Conservation (phyloP, 1,284 basidiomycete species). For the Malassezia japonica region DNA sequence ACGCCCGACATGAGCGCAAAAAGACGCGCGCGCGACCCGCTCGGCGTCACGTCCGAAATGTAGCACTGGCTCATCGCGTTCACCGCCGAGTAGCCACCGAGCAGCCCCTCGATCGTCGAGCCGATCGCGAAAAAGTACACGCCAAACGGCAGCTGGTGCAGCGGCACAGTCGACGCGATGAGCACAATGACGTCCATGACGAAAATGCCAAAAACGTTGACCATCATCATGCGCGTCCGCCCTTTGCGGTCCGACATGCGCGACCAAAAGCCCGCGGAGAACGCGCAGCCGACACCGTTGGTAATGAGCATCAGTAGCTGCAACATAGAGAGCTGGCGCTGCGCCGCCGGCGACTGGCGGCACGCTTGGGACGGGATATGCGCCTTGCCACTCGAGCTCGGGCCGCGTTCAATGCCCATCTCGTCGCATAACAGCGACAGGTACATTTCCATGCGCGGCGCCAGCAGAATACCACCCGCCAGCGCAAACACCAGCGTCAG, state of each 20-base stretch:
- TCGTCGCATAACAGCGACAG: slow-evolving; percentile 39
- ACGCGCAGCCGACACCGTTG: slow-evolving; percentile 69
- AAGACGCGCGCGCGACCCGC: slow-evolving; percentile 34
- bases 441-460: slow-evolving; percentile 37
- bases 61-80: slow-evolving; percentile 72
- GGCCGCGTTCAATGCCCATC: slow-evolving; percentile 8
- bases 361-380: slow-evolving; percentile 9
- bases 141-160: slow-evolving; percentile 48
- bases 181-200: slow-evolving; percentile 57
- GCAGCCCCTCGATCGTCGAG: slow-evolving; percentile 67
- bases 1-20: slow-evolving; percentile 38
- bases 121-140: slow-evolving; percentile 72
- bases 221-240: slow-evolving; percentile 63
- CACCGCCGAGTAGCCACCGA: slow-evolving; percentile 76
- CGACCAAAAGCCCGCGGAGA: slow-evolving; percentile 83
- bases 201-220: slow-evolving; percentile 63
- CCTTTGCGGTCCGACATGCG: slow-evolving; percentile 68
- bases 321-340: slow-evolving; percentile 19
- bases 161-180: slow-evolving; percentile 20
- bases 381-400: not conserved
- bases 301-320: slow-evolving; percentile 57
- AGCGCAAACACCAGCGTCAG: slow-evolving; percentile 32
- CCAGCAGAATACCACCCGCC: slow-evolving; percentile 34
- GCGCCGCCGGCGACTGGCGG: slow-evolving; percentile 9
- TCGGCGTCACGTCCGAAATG: slow-evolving; percentile 50